A percentile compares a stretch with the other conserved stretches of the same genome.
These are phyloP conservation scores for Lunularia cruciata DNA, from an alignment of 225 moss, liverwort and hornwort species.

Conservation along the genomic window DNA sequence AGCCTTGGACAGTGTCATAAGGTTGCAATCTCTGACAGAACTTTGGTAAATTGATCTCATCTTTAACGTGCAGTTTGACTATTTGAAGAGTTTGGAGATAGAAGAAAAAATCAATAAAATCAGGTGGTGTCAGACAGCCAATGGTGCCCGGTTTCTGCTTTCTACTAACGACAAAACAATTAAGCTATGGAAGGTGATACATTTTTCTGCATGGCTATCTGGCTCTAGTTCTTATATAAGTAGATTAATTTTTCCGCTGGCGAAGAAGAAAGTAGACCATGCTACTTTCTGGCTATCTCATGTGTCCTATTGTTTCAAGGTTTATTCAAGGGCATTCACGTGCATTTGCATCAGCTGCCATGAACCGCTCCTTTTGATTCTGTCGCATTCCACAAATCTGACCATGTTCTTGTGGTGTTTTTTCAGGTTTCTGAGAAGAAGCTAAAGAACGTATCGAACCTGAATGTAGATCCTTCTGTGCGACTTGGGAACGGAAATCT, in stretches of 20 bases:
- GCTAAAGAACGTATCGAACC: slow-evolving; percentile 85
- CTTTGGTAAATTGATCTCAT: too few species aligned
- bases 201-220: neutral
- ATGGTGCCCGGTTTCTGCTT: slow-evolving; percentile 93
- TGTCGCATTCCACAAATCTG: neutral
- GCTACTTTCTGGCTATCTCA: neutral
- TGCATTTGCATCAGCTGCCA: neutral
- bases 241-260: too few species aligned
- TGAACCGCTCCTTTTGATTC: neutral
- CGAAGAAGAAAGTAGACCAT: too few species aligned
- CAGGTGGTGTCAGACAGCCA: slow-evolving; percentile 98
- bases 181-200: slow-evolving; percentile 92
- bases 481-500: slow-evolving; percentile 63
- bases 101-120: slow-evolving; percentile 99
- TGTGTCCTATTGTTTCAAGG: neutral
- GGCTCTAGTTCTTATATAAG: too few species aligned
- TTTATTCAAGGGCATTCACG: neutral
- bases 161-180: slow-evolving; percentile 99
- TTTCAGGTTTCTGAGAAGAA: slow-evolving; percentile 95
- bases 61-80: slow-evolving; percentile 99
- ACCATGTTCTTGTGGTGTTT: neutral
- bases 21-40: too few species aligned
- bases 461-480: slow-evolving; percentile 84
- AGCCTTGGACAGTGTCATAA: too few species aligned
- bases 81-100: slow-evolving; percentile 99